phyloP scores from a whole-genome alignment of 2,329 filamentous ascomycete species.

The Stachybotrys echinatus region DNA sequence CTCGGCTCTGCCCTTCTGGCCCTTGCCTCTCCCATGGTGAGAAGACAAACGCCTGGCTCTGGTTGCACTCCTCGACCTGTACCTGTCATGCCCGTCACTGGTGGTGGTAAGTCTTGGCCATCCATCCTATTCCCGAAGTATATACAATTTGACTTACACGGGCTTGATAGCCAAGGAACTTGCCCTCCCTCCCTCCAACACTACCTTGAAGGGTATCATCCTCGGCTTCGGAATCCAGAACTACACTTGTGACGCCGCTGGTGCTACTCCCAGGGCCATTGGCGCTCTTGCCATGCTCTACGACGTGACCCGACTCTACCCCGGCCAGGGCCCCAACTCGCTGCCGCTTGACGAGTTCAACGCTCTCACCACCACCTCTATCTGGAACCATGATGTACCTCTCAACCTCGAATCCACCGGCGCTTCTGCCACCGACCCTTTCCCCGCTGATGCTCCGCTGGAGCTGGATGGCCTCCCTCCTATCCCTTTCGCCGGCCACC shows the following conservation, averaged over 20 bases:
- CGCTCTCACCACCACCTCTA: conserved; percentile 30
- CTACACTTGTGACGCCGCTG: conserved; percentile 52
- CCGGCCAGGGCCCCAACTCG: conserved; percentile 31
- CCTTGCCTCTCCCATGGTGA: conserved; percentile 18
- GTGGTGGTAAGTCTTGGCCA: conserved; percentile 24
- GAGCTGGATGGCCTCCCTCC: conserved; percentile 29
- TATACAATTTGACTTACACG: conserved; percentile 10
- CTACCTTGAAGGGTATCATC: conserved; percentile 47
- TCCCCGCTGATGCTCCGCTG: conserved; percentile 31
- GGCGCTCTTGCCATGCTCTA: conserved; percentile 58
- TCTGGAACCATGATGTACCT: conserved; percentile 38
- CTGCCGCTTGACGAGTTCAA: conserved; percentile 33
- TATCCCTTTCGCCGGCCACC: conserved; percentile 51
- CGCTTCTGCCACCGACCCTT: conserved; percentile 40
- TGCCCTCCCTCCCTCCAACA: conserved; percentile 28
- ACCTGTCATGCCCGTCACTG: conserved; percentile 32
- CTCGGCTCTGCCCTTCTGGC: conserved; percentile 27
- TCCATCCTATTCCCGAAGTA: not conserved
- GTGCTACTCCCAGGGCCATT: conserved; percentile 28
- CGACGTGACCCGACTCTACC: conserved; percentile 50
- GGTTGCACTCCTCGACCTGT: conserved; percentile 11
- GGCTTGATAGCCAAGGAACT: conserved; percentile 34
- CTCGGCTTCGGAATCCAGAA: conserved; percentile 64
- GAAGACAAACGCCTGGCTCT: conserved; percentile 6
- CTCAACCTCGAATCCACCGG: conserved; percentile 38